phyloP scores from a whole-genome alignment of 2,329 filamentous ascomycete genomes.

The Fusarium concolor region DNA sequence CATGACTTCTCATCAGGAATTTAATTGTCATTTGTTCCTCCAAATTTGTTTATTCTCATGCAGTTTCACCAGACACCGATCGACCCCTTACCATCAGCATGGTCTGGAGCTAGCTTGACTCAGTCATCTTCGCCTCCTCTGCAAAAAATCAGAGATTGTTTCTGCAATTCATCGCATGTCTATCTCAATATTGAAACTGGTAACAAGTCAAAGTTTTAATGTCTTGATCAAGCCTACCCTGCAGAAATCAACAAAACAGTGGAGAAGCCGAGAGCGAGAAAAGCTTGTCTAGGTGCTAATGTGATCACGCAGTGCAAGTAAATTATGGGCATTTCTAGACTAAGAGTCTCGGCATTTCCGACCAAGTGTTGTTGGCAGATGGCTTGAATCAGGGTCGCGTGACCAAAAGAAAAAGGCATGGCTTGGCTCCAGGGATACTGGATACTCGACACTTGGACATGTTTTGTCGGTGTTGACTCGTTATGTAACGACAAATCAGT shows the following conservation, averaged over 20 bases:
- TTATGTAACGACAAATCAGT: conserved; percentile 12
- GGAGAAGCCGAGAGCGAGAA: not conserved
- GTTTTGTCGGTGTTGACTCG: not conserved
- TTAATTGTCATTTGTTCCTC: too few species aligned
- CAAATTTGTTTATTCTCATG: too few species aligned
- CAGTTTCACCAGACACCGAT: too few species aligned
- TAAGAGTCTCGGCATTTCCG: conserved; percentile 19
- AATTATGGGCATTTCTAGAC: not conserved
- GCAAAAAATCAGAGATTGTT: too few species aligned
- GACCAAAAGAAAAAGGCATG: not conserved
- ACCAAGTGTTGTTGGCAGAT: not conserved
- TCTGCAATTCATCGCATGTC: too few species aligned
- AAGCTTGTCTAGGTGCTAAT: conserved; percentile 18
- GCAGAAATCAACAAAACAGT: not conserved
- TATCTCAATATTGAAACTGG: too few species aligned
- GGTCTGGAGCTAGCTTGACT: too few species aligned
- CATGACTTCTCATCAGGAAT: too few species aligned
- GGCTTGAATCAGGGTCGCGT: conserved; percentile 24
- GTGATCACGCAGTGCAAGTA: not conserved
- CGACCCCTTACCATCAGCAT: too few species aligned
- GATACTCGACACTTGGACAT: not conserved
- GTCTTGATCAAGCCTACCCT: not conserved
- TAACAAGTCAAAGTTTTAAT: too few species aligned
- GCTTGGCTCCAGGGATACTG: too few species aligned
- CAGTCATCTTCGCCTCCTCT: too few species aligned